These are phyloP conservation scores for Domatiomyces catenatus DNA, from an alignment of 2,329 filamentous ascomycete species.

Conservation along the genomic window DNA sequence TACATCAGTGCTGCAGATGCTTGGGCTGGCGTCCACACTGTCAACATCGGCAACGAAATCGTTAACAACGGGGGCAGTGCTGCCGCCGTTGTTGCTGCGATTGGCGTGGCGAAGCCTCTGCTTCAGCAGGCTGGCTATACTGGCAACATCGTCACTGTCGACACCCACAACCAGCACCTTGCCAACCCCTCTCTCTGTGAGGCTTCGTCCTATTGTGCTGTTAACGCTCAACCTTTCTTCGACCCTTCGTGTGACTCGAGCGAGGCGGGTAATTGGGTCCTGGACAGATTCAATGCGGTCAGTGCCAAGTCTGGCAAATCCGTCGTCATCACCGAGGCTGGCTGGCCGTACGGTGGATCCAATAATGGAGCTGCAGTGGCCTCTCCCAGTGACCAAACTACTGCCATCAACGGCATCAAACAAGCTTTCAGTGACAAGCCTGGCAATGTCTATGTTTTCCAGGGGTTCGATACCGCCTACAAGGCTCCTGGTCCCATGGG, in stretches of 20 bases:
- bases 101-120: slow-evolving; percentile 41
- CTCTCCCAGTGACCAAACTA: slow-evolving; percentile 47
- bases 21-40: slow-evolving; percentile 55
- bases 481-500: slow-evolving; percentile 55
- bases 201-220: slow-evolving; percentile 60
- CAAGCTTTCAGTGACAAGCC: slow-evolving; percentile 38
- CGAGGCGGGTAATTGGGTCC: slow-evolving; percentile 53
- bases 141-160: slow-evolving; percentile 63
- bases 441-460: slow-evolving; percentile 53
- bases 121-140: slow-evolving; percentile 50
- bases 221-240: slow-evolving; percentile 77
- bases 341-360: slow-evolving; percentile 60
- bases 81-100: slow-evolving; percentile 40
- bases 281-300: slow-evolving; percentile 37
- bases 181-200: slow-evolving; percentile 54
- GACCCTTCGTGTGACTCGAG: slow-evolving; percentile 46
- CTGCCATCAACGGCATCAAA: slow-evolving; percentile 51
- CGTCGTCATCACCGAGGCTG: slow-evolving; percentile 64
- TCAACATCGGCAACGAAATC: slow-evolving; percentile 68
- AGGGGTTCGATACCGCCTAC: slow-evolving; percentile 66
- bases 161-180: slow-evolving; percentile 57
- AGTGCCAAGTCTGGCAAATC: slow-evolving; percentile 38
- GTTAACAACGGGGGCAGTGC: slow-evolving; percentile 45
- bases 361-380: slow-evolving; percentile 56
- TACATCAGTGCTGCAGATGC: slow-evolving; percentile 33